These are phyloP conservation scores for Tricholoma sp. DNA, from an alignment of 768 basidiomycete species.

Conservation along the genomic window DNA sequence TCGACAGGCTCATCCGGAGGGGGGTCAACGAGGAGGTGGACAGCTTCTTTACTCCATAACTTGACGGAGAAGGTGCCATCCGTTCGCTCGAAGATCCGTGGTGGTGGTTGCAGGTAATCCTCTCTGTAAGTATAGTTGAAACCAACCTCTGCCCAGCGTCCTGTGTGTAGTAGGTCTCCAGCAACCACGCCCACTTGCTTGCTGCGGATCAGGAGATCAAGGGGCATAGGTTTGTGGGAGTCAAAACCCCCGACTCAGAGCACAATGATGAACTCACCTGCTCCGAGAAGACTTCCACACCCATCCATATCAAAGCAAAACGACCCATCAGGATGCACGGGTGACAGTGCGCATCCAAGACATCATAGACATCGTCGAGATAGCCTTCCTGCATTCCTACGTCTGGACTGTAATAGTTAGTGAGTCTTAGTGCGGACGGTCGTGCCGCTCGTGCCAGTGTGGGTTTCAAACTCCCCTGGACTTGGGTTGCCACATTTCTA, in stretches of 20 bases:
- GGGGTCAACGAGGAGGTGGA: conserved; percentile 6
- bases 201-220: conserved; percentile 13
- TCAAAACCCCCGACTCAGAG: background rate
- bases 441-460: too few relatives aligned
- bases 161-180: conserved; percentile 11
- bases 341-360: conserved; percentile 12
- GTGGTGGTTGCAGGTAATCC: conserved; percentile 12
- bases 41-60: conserved; percentile 12
- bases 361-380: too few relatives aligned
- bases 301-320: conserved; percentile 13
- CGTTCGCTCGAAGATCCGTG: conserved; percentile 14
- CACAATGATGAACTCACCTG: conserved; percentile 7
- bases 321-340: conserved; percentile 13
- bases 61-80: conserved; percentile 6
- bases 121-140: conserved; percentile 4
- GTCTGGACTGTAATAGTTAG: background rate
- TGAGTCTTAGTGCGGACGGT: background rate
- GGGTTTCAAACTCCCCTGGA: background rate
- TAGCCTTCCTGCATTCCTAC: conserved; percentile 4
- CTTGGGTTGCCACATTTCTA: too few relatives aligned
- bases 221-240: conserved; percentile 7
- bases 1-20: background rate
- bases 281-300: conserved; percentile 7
- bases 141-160: conserved; percentile 7
- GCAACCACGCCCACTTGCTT: conserved; percentile 8